Evolutionary conservation across 2,329 filamentous ascomycete genomes (phyloP).

Genomic region (Colletotrichum sp.): DNA sequence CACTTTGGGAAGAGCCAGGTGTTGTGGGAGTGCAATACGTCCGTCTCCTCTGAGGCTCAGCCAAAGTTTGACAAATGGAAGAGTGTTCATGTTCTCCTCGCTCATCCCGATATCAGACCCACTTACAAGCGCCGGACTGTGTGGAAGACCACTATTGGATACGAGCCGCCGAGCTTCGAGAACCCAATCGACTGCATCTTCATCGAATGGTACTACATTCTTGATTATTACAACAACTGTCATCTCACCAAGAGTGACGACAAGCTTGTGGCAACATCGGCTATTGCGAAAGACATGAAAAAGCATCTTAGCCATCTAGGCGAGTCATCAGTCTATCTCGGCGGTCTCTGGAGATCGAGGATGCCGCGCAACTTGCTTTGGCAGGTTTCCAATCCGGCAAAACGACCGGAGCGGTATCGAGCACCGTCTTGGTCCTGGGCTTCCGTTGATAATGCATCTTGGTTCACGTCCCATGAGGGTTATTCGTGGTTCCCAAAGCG

Average conservation of each 20-base stretch:
- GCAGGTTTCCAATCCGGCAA: background rate
- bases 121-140: background rate
- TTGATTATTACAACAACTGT: background rate
- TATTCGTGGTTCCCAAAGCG: background rate
- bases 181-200: background rate
- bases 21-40: background rate
- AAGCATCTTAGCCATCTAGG: background rate
- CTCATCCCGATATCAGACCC: background rate
- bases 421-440: background rate
- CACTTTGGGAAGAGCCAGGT: background rate
- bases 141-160: background rate
- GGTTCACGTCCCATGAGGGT: background rate
- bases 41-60: background rate
- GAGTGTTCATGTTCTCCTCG: background rate
- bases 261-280: background rate
- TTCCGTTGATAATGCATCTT: background rate
- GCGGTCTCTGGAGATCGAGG: background rate
- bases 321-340: background rate
- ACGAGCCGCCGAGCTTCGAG: background rate
- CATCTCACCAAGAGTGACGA: background rate
- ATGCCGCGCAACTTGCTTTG: background rate
- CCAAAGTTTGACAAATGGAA: background rate
- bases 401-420: background rate
- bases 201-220: background rate
- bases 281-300: background rate